Evolutionary conservation across 2,329 filamentous ascomycete genomes (phyloP), one percentile per base, ranked within the genome.

Genomic region (Arthrinium puccinioides): DNA sequence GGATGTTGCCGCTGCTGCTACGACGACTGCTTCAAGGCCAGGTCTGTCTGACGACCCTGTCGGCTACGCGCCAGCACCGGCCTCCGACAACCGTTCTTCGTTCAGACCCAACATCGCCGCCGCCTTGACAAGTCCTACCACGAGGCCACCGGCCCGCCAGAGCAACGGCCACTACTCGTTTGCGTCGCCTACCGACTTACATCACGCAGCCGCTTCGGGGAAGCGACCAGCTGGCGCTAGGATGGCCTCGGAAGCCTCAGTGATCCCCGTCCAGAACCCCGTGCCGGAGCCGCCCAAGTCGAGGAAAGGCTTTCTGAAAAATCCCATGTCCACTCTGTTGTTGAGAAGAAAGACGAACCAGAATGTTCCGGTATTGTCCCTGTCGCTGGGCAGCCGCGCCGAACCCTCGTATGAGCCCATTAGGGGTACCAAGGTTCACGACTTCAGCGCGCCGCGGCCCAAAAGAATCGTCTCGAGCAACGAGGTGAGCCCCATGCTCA

Each of bases 391-490:
- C 31, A 57, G 60, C 7, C 47, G 55, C 0, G 64, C 67, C 11
- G 69, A 71, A 46, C 65, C 67, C 5, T 56, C 59, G 15, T 79
- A 81, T 47, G 78, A 82, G 47, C 78, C 78, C 14, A 84, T 84
- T 44, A 70, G 69, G 49, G 80, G 75, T 33, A 84, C 74, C 7
- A 66, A 69, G 32, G 70, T 82, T 34, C 80, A 84, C 52, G 79
- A 79, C 54, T 83, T 81, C 48, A 82, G 76, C 49, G 76, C 74
- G 0, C 78, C 77, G 2, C 63, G 76, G 34, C 67, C 66, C 18
- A 68, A 62, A 42, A 67, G 57, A 31, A 55, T 61, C 20, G 44
- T 63, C 4, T 56, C 61, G 18, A 51, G 24, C 32, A 60, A 45
- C 32, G 54, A 51, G 40, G 45, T 41, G 37, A 47, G 39, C 34